Evolutionary conservation across 2,329 filamentous ascomycete species (phyloP).

Genomic region (Clonostachys chloroleuca): DNA sequence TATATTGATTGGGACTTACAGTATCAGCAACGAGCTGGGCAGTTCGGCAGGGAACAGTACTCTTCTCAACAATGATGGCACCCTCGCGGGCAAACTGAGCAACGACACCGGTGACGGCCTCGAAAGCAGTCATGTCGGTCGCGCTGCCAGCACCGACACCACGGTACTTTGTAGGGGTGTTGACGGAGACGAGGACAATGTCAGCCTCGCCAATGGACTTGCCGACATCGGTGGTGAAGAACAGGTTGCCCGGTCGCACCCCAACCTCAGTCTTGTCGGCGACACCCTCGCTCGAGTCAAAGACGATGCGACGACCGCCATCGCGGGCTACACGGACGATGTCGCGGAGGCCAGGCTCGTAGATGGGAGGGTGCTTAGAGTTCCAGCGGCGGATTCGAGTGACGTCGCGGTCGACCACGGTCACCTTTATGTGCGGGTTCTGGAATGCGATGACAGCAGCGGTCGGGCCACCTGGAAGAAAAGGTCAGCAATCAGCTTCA

Average conservation of each 20-base stretch:
- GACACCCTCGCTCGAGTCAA: conserved; percentile 28
- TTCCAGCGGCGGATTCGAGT: conserved; percentile 69
- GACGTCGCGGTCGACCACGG: conserved; percentile 68
- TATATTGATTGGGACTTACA: conserved; percentile 32
- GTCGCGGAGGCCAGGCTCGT: conserved; percentile 67
- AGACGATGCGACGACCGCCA: conserved; percentile 39
- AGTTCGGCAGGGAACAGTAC: conserved; percentile 73
- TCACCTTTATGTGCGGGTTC: conserved; percentile 66
- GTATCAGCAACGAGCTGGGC: conserved; percentile 66
- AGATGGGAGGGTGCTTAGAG: conserved; percentile 67
- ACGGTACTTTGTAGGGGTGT: conserved; percentile 71
- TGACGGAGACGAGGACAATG: conserved; percentile 71
- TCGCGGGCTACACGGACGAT: conserved; percentile 63
- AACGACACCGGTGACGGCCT: conserved; percentile 64
- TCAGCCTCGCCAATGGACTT: conserved; percentile 62
- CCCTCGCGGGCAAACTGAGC: conserved; percentile 61
- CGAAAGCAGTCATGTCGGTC: conserved; percentile 68
- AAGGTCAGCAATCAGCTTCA: neutral
- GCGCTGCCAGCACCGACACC: conserved; percentile 68
- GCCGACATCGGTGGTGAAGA: conserved; percentile 67
- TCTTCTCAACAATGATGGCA: conserved; percentile 78
- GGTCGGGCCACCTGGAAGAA: conserved; percentile 61
- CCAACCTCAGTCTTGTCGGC: conserved; percentile 26
- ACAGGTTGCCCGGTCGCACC: conserved; percentile 58
- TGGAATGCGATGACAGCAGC: conserved; percentile 70